Evolutionary conservation across 2,329 filamentous ascomycete genomes (phyloP), one percentile per base, ranked within the genome.

Genomic region (Alternaria sp.): DNA sequence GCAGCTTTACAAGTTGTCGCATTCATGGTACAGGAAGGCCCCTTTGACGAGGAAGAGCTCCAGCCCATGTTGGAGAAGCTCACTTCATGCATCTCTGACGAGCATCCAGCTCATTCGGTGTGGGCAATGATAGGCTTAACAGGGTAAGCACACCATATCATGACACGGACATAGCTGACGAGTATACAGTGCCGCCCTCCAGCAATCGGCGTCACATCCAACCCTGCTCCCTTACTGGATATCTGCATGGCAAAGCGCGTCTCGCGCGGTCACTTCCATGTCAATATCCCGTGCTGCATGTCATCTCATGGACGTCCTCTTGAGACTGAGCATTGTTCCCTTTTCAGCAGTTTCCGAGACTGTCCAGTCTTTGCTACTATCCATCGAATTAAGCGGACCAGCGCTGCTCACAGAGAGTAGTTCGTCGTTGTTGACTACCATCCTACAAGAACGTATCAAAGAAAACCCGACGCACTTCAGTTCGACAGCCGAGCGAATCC

Each of bases 71-170:
- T 95, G 3, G 82, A 84, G 8, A 84, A 86, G 43, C 79, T 96
- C 16, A 79, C 84, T 16, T 77, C 80, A 11, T 83, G 85, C 54
- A 86, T 91, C 43, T 84, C 86, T 9, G 91, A 95, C 71, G 94
- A 96, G 69, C 88, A 90, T 66, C 56, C 72, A 5, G 71, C 66
- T 22, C 74, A 77, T 41, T 86, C 89, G 7, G 92, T 89, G 0
- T 99, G 95, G 95, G 90, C 93, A 18, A 88, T 96, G 82, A 77
- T 97, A 53, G 90, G 89, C n/a, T 87, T 93, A 73, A 84, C 92
- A 63, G 92, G 91, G 92, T 94, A 81, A 73, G 84, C 78, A 7
- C 22, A 12, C 20, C 26, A 42, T 14, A 5, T 16, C 14, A 22
- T 41, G 30, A 39, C 26, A 59, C 43, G 8, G 49, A n/a, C 20